Evolutionary conservation across 1,139 yeast species (phyloP).

Genomic region (Arxiozyma slooffiae): DNA sequence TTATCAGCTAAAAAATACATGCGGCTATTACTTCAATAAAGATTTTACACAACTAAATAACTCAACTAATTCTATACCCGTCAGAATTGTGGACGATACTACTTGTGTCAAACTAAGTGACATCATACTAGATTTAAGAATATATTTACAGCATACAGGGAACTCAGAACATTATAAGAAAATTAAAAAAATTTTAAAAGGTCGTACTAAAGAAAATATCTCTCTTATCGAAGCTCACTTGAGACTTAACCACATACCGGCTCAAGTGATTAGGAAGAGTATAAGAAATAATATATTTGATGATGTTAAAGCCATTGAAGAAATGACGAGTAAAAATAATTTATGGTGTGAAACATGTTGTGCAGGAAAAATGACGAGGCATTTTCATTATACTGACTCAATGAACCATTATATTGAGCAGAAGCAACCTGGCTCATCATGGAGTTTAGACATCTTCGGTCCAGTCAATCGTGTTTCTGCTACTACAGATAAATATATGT

Average conservation of each 20-base stretch:
- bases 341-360: constrained; percentile 2
- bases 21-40: no score
- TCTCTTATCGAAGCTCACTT: neutral
- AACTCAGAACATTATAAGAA: no score
- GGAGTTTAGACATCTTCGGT: constrained; percentile 4
- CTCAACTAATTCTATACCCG: no score
- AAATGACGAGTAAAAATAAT: neutral
- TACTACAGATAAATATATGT: neutral
- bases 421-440: constrained; percentile 3
- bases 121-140: no score
- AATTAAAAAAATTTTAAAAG: no score
- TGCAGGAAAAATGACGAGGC: neutral
- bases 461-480: neutral
- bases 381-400: constrained; percentile 3
- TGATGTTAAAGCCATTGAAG: neutral
- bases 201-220: neutral
- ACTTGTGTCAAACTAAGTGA: no score
- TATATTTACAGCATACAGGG: no score
- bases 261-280: neutral
- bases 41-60: no score
- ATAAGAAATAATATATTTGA: neutral
- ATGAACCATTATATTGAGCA: constrained; percentile 2
- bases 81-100: no score
- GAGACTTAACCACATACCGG: constrained; percentile 1
- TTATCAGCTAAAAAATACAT: no score